A percentile compares a stretch with the other conserved stretches of the same genome.
These are phyloP conservation scores for Exidia glandulosa DNA, from an alignment of 768 basidiomycete genomes.

Conservation along the genomic window DNA sequence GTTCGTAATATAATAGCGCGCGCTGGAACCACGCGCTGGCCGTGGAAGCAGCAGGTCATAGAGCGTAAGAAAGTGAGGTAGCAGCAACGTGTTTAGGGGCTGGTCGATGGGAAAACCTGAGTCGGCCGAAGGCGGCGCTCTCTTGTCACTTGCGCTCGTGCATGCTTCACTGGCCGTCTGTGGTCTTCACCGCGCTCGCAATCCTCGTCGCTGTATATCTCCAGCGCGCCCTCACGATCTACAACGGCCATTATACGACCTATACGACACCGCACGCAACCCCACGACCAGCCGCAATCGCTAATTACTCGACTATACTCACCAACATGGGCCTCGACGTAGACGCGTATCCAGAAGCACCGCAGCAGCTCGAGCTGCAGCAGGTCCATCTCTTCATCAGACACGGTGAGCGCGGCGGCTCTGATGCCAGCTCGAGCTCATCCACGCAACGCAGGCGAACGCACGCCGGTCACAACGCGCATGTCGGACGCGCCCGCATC, in stretches of 20 bases:
- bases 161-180: slow-evolving; percentile 1
- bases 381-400: slow-evolving; percentile 69
- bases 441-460: slow-evolving; percentile 40
- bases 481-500: slow-evolving; percentile 50
- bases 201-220: background rate
- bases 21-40: too few species aligned
- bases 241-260: background rate
- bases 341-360: slow-evolving; percentile 47
- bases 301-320: background rate
- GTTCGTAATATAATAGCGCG: too few species aligned
- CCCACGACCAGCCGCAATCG: background rate
- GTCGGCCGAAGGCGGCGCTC: background rate
- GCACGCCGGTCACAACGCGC: slow-evolving; percentile 63
- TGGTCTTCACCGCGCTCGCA: background rate
- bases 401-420: slow-evolving; percentile 40
- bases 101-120: background rate
- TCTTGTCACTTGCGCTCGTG: background rate
- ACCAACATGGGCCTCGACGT: slow-evolving; percentile 32
- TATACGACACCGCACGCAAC: background rate
- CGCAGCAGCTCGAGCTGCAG: slow-evolving; percentile 42
- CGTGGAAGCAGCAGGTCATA: too few species aligned
- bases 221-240: background rate
- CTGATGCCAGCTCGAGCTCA: background rate
- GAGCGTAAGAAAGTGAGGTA: background rate
- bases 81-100: background rate